Conservation (phyloP, 2,329 filamentous ascomycete genomes). For the Didymella exigua region DNA sequence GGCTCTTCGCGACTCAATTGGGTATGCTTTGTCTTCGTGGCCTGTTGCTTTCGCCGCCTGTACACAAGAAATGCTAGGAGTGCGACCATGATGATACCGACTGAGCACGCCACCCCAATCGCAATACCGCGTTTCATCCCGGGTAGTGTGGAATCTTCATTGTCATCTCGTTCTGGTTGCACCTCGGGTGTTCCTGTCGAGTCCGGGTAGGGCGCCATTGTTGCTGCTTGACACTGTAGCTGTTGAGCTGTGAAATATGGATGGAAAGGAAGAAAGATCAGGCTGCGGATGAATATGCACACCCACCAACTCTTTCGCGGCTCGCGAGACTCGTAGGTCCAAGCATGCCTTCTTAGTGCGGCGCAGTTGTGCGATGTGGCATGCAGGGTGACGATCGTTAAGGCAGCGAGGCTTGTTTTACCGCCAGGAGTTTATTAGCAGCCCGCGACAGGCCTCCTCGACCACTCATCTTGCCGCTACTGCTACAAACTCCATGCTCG, state of each 20-base stretch:
- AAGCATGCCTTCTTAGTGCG: constrained; percentile 13
- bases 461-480: constrained; percentile 16
- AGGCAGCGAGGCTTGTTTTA: constrained; percentile 21
- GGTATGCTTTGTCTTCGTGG: constrained; percentile 8
- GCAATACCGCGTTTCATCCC: constrained; percentile 40
- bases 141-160: constrained; percentile 24
- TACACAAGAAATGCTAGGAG: constrained; percentile 30
- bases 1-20: constrained; percentile 8
- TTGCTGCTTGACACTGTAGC: not conserved
- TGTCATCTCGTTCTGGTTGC: not conserved
- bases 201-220: constrained; percentile 14
- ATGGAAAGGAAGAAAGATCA: not conserved
- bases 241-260: not conserved
- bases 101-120: constrained; percentile 34
- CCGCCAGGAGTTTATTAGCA: constrained; percentile 20
- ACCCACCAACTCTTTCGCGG: constrained; percentile 1
- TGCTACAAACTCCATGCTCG: constrained; percentile 6
- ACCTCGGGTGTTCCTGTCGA: not conserved
- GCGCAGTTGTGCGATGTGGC: constrained; percentile 16
- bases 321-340: constrained; percentile 10
- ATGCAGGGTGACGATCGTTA: constrained; percentile 15
- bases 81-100: constrained; percentile 29
- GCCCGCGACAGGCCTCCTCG: constrained; percentile 1
- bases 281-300: constrained; percentile 1
- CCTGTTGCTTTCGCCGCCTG: constrained; percentile 26